Evolutionary conservation across 2,329 filamentous ascomycete genomes (phyloP).

Genomic region (Verticillium longisporum): DNA sequence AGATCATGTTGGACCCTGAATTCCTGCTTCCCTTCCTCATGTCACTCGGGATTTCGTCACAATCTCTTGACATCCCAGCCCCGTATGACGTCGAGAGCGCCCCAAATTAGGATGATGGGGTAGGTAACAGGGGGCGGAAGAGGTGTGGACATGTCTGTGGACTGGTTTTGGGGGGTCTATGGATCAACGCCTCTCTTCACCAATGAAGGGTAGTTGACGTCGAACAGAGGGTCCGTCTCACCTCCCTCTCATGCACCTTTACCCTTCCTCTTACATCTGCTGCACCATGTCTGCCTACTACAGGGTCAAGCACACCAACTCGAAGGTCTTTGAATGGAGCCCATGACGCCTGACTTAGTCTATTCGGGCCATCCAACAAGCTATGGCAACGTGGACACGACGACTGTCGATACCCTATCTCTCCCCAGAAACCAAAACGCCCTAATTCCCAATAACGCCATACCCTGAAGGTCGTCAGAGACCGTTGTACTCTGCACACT

Average conservation of each 20-base stretch:
- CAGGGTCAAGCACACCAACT: background rate
- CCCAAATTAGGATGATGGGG: background rate
- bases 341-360: background rate
- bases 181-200: background rate
- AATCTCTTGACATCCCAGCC: background rate
- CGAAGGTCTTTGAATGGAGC: background rate
- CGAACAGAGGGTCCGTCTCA: background rate
- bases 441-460: background rate
- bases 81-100: background rate
- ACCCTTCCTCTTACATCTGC: background rate
- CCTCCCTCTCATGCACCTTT: background rate
- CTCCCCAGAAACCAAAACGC: background rate
- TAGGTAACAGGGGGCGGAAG: background rate
- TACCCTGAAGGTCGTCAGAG: background rate
- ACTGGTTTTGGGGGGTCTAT: background rate
- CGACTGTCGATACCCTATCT: background rate
- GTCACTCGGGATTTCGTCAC: constrained; percentile 2
- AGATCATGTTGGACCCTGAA: constrained; percentile 15
- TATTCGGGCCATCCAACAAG: background rate
- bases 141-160: background rate
- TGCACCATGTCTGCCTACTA: background rate
- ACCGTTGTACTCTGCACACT: background rate
- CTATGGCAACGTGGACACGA: background rate
- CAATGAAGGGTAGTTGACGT: background rate
- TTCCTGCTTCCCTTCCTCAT: constrained; percentile 1